Conservation (phyloP, 148 eudicot species). For the Rhododendron ovatum region DNA sequence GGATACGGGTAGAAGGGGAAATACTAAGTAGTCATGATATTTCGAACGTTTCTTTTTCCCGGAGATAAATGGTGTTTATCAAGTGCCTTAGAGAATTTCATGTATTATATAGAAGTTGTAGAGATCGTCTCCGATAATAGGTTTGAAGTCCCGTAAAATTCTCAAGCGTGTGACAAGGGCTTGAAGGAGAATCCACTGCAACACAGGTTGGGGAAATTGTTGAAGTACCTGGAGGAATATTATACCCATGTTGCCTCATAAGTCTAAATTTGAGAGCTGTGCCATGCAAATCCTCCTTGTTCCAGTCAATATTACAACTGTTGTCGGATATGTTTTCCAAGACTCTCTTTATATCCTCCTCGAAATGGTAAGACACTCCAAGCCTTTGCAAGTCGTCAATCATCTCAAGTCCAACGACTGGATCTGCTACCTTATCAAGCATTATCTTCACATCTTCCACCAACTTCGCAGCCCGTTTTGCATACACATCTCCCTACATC, state of each 20-base stretch:
- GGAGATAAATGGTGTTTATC: not conserved
- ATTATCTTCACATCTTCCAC: not conserved
- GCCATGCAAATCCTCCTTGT: slow-evolving; percentile 8
- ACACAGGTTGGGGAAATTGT: not conserved
- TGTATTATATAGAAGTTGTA: not conserved
- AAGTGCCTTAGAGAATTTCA: not conserved
- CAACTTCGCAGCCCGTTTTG: not conserved
- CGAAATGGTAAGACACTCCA: slow-evolving; percentile 27
- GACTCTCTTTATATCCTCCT: slow-evolving; percentile 15
- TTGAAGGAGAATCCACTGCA: not conserved
- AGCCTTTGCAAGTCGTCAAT: slow-evolving; percentile 29
- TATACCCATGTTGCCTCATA: slow-evolving; percentile 22
- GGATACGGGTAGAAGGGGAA: not conserved
- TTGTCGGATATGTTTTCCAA: slow-evolving; percentile 4
- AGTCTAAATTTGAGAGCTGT: slow-evolving; percentile 24
- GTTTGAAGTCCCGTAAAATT: too few species aligned
- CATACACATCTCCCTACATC: not conserved
- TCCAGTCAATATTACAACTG: not conserved
- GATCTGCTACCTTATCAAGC: not conserved
- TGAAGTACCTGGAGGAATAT: slow-evolving; percentile 20
- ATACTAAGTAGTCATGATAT: not conserved
- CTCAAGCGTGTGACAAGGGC: too few species aligned
- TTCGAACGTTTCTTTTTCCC: not conserved
- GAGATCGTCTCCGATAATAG: not conserved
- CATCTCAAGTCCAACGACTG: slow-evolving; percentile 15